These are phyloP conservation scores for Curvularia hawaiiensis DNA, from an alignment of 2,329 filamentous ascomycete genomes.

Conservation along the genomic window DNA sequence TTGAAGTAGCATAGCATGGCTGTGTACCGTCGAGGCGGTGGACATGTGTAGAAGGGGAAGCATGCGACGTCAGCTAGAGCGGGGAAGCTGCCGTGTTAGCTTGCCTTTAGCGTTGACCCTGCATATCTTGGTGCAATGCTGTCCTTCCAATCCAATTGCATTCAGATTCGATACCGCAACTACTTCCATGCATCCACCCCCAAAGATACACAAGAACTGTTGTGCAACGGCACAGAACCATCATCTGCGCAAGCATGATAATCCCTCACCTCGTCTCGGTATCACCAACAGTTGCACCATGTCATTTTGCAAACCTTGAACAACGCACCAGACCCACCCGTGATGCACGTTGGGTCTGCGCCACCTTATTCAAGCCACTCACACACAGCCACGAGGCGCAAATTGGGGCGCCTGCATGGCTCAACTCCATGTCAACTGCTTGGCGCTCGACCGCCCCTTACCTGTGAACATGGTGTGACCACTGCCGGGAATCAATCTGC, in stretches of 20 bases:
- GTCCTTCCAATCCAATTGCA: neutral
- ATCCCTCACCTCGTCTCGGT: slow-evolving; percentile 5
- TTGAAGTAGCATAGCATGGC: neutral
- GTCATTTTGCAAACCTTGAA: slow-evolving; percentile 10
- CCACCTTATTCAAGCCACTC: slow-evolving; percentile 23
- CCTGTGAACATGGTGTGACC: slow-evolving; percentile 5
- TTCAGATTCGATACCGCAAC: neutral
- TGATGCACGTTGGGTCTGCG: slow-evolving; percentile 24
- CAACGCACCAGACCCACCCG: slow-evolving; percentile 24
- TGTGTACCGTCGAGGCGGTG: neutral
- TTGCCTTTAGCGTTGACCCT: slow-evolving; percentile 6
- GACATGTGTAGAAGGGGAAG: neutral
- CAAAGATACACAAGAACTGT: neutral
- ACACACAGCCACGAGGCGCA: slow-evolving; percentile 30
- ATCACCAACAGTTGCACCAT: slow-evolving; percentile 15
- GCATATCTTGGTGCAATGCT: neutral
- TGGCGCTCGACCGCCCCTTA: slow-evolving; percentile 8
- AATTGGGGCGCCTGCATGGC: slow-evolving; percentile 19
- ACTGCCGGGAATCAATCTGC: neutral
- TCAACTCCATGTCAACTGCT: slow-evolving; percentile 10
- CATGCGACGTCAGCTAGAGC: neutral
- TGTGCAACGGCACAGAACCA: neutral
- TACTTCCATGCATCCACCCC: neutral
- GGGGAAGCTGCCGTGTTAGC: slow-evolving; percentile 9
- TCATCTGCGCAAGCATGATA: neutral